phyloP scores from a whole-genome alignment of 176 grass and related monocot species.

The Oryza coarctata region DNA sequence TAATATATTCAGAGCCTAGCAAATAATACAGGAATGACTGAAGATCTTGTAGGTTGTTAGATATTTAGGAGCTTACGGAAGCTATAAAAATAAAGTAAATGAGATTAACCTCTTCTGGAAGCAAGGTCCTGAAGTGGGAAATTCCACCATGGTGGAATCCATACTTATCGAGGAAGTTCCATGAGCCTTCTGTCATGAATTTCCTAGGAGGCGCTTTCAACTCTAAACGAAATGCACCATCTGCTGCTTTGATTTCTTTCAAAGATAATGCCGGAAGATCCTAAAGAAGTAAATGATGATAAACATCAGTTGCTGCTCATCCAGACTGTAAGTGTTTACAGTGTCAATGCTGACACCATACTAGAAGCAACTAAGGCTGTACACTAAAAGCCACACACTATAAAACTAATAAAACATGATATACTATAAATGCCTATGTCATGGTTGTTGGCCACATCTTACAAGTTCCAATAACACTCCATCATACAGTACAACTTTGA shows the following conservation, averaged over 20 bases:
- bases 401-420: neutral
- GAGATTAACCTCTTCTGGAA: constrained; percentile 72
- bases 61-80: constrained; percentile 5
- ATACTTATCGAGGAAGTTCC: constrained; percentile 73
- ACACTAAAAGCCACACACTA: constrained; percentile 11
- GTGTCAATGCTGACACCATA: neutral
- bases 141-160: constrained; percentile 60
- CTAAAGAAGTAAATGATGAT: constrained; percentile 46
- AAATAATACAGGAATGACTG: constrained; percentile 30
- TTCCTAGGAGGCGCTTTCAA: constrained; percentile 59
- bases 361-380: constrained; percentile 7
- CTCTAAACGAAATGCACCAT: constrained; percentile 63
- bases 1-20: constrained; percentile 81
- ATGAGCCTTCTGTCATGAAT: constrained; percentile 53
- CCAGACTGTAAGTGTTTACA: neutral
- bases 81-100: constrained; percentile 7
- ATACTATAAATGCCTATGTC: neutral
- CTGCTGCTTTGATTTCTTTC: constrained; percentile 70
- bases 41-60: neutral
- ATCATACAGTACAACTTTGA: neutral
- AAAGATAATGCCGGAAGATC: constrained; percentile 67
- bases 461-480: constrained; percentile 17
- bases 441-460: constrained; percentile 25
- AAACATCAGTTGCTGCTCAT: constrained; percentile 33
- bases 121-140: constrained; percentile 50